A percentile compares a stretch with the other conserved stretches of the same genome.
Evolutionary conservation across 2,329 filamentous ascomycete species (phyloP).

Genomic region (Rutstroemia sp.): DNA sequence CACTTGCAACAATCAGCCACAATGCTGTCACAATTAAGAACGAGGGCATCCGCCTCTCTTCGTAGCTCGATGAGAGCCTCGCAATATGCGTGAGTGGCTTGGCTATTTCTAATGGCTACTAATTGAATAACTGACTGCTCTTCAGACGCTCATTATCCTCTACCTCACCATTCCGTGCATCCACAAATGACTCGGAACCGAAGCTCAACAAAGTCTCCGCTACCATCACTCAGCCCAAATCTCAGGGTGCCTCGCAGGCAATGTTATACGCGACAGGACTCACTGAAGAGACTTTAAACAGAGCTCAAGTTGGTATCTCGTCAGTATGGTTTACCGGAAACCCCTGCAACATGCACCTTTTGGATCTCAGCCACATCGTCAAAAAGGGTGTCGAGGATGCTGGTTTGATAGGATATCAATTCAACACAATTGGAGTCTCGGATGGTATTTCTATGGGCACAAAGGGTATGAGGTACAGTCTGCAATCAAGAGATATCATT

Average conservation of each 20-base stretch:
- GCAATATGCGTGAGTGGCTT: slow-evolving; percentile 25
- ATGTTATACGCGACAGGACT: slow-evolving; percentile 98
- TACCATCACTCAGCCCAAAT: slow-evolving; percentile 90
- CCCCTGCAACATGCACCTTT: slow-evolving; percentile 97
- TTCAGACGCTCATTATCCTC: slow-evolving; percentile 28
- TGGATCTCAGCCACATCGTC: slow-evolving; percentile 55
- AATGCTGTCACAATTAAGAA: slow-evolving; percentile 27
- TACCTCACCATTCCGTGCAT: slow-evolving; percentile 19
- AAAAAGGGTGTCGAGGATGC: slow-evolving; percentile 66
- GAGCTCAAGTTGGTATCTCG: slow-evolving; percentile 95
- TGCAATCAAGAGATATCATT: slow-evolving; percentile 93
- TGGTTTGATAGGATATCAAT: slow-evolving; percentile 86
- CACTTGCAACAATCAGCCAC: not conserved
- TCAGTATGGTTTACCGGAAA: slow-evolving; percentile 98
- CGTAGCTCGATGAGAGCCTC: slow-evolving; percentile 24
- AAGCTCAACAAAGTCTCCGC: slow-evolving; percentile 78
- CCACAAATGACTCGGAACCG: slow-evolving; percentile 25
- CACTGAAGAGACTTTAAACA: slow-evolving; percentile 80
- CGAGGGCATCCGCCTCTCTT: slow-evolving; percentile 23
- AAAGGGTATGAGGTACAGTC: slow-evolving; percentile 88
- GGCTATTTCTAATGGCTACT: not conserved
- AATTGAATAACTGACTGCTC: slow-evolving; percentile 13
- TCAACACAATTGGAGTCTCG: slow-evolving; percentile 98
- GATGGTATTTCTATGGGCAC: slow-evolving; percentile 99
- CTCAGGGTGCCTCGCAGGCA: slow-evolving; percentile 94